Conservation (phyloP, 2,329 filamentous ascomycete genomes). For the Alternaria longipes region DNA sequence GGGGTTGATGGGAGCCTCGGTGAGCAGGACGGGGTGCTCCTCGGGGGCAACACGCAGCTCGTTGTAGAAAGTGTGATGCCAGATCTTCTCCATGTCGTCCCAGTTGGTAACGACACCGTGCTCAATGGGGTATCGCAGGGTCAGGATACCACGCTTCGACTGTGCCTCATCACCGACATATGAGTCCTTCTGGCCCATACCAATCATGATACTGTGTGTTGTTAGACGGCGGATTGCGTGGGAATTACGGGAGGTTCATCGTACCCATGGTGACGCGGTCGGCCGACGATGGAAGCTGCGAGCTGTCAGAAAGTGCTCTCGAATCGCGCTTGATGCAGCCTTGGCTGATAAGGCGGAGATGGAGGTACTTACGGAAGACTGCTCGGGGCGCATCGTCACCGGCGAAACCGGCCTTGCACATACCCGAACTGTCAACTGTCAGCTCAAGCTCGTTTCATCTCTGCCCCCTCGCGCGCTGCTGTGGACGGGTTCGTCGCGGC, state of each 20-base stretch:
- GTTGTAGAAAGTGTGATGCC: conserved; percentile 99
- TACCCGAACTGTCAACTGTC: conserved; percentile 83
- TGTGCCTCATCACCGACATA: conserved; percentile 99
- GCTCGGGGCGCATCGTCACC: conserved; percentile 99
- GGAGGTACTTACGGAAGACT: conserved; percentile 93
- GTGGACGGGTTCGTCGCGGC: conserved; percentile 32
- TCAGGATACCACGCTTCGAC: conserved; percentile 99
- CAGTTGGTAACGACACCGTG: conserved; percentile 99
- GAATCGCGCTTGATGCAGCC: conserved; percentile 21
- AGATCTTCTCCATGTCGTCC: conserved; percentile 99
- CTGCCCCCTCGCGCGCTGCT: conserved; percentile 32
- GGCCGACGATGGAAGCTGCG: conserved; percentile 97
- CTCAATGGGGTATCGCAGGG: conserved; percentile 99
- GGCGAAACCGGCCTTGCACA: conserved; percentile 99
- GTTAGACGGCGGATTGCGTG: conserved; percentile 50
- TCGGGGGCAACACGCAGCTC: conserved; percentile 99
- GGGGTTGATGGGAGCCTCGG: conserved; percentile 99
- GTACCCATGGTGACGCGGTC: conserved; percentile 99
- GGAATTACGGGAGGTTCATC: conserved; percentile 50
- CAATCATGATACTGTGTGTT: conserved; percentile 93
- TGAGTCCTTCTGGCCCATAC: conserved; percentile 99
- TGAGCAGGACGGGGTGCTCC: conserved; percentile 99
- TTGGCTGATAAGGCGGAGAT: conserved; percentile 15
- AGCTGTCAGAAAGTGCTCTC: conserved; percentile 40
- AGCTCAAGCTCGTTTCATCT: conserved; percentile 44